A percentile compares a stretch with the other conserved stretches of the same genome.
Evolutionary conservation across 345 rosid species (phyloP).

Genomic region (Gossypium bickii): DNA sequence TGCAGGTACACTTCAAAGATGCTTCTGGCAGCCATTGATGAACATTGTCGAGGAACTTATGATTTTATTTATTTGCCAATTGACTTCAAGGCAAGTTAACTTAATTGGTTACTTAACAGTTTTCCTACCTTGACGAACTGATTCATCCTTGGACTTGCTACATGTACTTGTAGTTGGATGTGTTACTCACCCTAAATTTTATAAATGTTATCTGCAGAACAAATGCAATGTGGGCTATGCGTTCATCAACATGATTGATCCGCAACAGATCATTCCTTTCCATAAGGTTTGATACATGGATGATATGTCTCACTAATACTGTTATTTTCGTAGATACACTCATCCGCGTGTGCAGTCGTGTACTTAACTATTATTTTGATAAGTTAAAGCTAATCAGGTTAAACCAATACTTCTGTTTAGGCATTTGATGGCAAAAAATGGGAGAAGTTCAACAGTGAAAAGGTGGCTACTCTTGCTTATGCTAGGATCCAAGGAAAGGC

Average conservation of each 20-base stretch:
- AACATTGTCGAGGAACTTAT: slow-evolving; percentile 67
- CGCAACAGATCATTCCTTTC: slow-evolving; percentile 70
- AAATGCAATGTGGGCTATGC: slow-evolving; percentile 96
- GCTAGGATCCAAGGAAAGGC: slow-evolving; percentile 84
- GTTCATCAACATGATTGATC: slow-evolving; percentile 78
- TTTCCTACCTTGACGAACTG: slow-evolving; percentile 3
- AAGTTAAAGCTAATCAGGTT: neutral
- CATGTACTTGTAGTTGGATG: neutral
- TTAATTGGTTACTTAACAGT: slow-evolving; percentile 9
- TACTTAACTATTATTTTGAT: neutral
- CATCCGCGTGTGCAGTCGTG: neutral
- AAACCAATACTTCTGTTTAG: slow-evolving; percentile 30
- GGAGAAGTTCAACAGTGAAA: slow-evolving; percentile 91
- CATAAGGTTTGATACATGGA: slow-evolving; percentile 41
- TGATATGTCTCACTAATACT: neutral
- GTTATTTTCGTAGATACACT: neutral
- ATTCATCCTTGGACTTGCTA: neutral
- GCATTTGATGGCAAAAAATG: slow-evolving; percentile 86
- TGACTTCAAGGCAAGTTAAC: slow-evolving; percentile 66
- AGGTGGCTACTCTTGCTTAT: slow-evolving; percentile 83
- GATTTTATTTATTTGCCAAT: slow-evolving; percentile 80
- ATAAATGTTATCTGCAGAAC: slow-evolving; percentile 44
- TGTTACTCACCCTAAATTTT: slow-evolving; percentile 11
- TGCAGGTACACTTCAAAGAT: slow-evolving; percentile 76
- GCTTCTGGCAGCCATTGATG: slow-evolving; percentile 81